Evolutionary conservation across 371 early-diverging fungal genomes (phyloP).

Genomic region (Saksenaea oblongispora): DNA sequence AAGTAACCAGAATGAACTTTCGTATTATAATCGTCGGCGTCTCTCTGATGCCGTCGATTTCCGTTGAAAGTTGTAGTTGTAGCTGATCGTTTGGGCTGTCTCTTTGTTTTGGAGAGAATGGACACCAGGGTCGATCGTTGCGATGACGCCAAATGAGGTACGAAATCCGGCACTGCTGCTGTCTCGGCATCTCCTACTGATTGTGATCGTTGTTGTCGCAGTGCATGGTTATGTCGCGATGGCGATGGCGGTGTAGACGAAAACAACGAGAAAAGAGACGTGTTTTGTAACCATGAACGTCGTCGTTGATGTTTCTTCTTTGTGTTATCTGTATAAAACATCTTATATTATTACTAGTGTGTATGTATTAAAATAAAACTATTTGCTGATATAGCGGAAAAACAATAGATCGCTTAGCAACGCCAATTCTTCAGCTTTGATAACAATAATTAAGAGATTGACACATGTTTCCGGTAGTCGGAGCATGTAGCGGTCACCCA

Average conservation of each 20-base stretch:
- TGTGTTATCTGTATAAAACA: not conserved
- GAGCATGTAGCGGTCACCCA: not conserved
- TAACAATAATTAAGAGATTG: not conserved
- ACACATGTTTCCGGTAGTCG: not conserved
- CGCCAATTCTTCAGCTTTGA: not conserved
- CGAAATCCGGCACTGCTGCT: not conserved
- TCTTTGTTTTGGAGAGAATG: constrained; percentile 12
- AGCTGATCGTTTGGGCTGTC: constrained; percentile 8
- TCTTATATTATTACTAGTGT: not conserved
- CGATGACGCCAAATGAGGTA: not conserved
- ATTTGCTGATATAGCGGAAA: not conserved
- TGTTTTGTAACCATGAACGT: constrained; percentile 9
- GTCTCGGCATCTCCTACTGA: not conserved
- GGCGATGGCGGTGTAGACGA: not conserved
- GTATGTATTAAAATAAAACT: not conserved
- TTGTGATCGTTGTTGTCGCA: not conserved
- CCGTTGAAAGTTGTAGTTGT: not conserved
- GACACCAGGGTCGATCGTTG: not conserved
- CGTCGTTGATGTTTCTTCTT: not conserved
- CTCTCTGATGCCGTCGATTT: not conserved
- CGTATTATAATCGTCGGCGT: not conserved
- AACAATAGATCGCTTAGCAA: not conserved
- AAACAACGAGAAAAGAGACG: not conserved
- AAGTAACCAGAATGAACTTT: constrained; percentile 1
- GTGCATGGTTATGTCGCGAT: constrained; percentile 3